Evolutionary conservation across 202 grass and related monocot genomes (phyloP).

Genomic region (Setaria viridis): DNA sequence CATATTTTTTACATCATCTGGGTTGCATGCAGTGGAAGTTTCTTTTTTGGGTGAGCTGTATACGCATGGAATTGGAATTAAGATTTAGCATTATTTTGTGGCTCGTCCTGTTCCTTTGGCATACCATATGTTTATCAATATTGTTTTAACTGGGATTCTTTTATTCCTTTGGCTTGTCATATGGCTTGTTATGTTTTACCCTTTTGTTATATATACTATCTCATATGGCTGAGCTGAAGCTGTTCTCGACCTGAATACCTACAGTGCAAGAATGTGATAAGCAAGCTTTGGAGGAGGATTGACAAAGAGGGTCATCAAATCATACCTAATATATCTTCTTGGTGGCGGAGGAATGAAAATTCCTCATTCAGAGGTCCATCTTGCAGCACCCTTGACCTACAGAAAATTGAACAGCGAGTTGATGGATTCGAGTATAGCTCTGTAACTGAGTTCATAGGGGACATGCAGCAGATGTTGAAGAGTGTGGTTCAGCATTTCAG

Average conservation of each 20-base stretch:
- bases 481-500: slow-evolving; percentile 86
- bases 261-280: slow-evolving; percentile 99
- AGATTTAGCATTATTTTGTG: slow-evolving; percentile 23
- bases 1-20: neutral
- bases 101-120: neutral
- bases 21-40: neutral
- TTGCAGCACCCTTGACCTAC: slow-evolving; percentile 75
- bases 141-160: neutral
- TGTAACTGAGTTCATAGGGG: slow-evolving; percentile 85
- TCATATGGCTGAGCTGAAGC: slow-evolving; percentile 22
- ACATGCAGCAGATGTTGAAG: slow-evolving; percentile 93
- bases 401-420: slow-evolving; percentile 87
- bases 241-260: slow-evolving; percentile 33
- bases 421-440: slow-evolving; percentile 78
- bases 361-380: slow-evolving; percentile 62
- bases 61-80: neutral
- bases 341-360: slow-evolving; percentile 92
- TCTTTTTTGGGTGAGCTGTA: neutral
- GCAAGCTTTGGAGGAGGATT: slow-evolving; percentile 95
- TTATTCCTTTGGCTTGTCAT: neutral
- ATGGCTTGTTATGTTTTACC: neutral
- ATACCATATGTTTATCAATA: too few relatives aligned
- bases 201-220: neutral
- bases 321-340: slow-evolving; percentile 82
- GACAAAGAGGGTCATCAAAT: slow-evolving; percentile 87